Evolutionary conservation across 106 monocot species (phyloP).

Genomic region (Dendrobium nobile): DNA sequence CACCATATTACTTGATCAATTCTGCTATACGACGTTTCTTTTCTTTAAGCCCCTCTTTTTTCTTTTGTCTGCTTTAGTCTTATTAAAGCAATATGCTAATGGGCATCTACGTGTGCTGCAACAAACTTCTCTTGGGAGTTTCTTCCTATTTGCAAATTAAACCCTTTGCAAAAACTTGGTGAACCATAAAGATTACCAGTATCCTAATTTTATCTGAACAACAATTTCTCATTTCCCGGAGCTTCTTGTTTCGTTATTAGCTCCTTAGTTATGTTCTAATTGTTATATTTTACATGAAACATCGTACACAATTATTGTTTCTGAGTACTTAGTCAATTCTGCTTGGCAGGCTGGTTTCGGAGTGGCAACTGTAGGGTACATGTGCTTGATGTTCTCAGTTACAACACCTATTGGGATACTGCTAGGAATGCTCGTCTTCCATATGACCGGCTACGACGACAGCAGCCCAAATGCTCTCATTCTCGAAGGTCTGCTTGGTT

Average conservation of each 20-base stretch:
- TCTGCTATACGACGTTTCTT: no score
- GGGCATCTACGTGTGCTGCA: not conserved
- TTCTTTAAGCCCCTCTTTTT: no score
- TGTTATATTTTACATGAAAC: no score
- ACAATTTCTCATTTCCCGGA: no score
- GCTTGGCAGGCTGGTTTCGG: slow-evolving; percentile 79
- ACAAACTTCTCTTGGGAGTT: not conserved
- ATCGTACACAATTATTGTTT: no score
- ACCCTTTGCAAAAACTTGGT: not conserved
- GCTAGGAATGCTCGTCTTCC: slow-evolving; percentile 71
- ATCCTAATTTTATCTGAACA: no score
- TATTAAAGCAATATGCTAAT: not conserved
- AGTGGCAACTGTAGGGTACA: slow-evolving; percentile 55
- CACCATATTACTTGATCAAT: no score
- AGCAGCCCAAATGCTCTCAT: slow-evolving; percentile 72
- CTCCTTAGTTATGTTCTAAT: no score
- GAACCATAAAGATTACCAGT: no score
- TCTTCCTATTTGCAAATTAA: not conserved
- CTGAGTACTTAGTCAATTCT: no score
- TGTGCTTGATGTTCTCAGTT: slow-evolving; percentile 86
- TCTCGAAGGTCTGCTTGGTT: slow-evolving; percentile 77
- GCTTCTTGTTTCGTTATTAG: no score
- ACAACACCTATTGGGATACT: slow-evolving; percentile 79
- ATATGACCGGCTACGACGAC: slow-evolving; percentile 81
- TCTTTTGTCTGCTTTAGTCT: no score